Conservation (phyloP, 352 stramenopile genomes). For the Globisporangium yorkense region DNA sequence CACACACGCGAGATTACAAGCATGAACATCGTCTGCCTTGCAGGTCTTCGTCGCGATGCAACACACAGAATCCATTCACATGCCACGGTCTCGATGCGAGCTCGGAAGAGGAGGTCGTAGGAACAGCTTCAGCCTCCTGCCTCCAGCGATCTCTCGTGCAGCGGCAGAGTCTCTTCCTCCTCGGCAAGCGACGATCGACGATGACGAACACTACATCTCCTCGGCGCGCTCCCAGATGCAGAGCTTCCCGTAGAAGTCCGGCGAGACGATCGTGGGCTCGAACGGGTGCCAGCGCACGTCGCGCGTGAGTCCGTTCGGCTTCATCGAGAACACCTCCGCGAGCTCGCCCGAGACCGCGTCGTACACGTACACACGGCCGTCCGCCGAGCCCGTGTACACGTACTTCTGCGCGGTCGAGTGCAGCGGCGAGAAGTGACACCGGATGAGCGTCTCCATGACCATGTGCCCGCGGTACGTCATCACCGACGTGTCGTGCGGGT, state of each 20-base stretch:
- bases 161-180: too few species aligned
- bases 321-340: conserved; percentile 77
- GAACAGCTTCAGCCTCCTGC: too few species aligned
- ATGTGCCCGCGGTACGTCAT: conserved; percentile 84
- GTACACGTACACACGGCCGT: conserved; percentile 82
- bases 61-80: too few species aligned
- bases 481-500: conserved; percentile 68
- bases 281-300: conserved; percentile 84
- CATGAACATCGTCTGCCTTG: background rate
- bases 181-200: too few species aligned
- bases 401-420: conserved; percentile 86
- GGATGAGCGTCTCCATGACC: conserved; percentile 80
- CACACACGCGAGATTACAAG: too few species aligned
- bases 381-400: conserved; percentile 78
- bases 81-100: too few species aligned
- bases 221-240: conserved; percentile 71
- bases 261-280: conserved; percentile 75
- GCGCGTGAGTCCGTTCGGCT: conserved; percentile 66
- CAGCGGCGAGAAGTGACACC: conserved; percentile 82
- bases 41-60: background rate
- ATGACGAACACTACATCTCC: background rate
- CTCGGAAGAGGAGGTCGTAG: too few species aligned
- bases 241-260: conserved; percentile 83
- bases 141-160: too few species aligned
- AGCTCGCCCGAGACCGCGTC: conserved; percentile 66